Base-by-base conservation (phyloP, 805 yeast species). In the Myxozyma melibiosi region DNA sequence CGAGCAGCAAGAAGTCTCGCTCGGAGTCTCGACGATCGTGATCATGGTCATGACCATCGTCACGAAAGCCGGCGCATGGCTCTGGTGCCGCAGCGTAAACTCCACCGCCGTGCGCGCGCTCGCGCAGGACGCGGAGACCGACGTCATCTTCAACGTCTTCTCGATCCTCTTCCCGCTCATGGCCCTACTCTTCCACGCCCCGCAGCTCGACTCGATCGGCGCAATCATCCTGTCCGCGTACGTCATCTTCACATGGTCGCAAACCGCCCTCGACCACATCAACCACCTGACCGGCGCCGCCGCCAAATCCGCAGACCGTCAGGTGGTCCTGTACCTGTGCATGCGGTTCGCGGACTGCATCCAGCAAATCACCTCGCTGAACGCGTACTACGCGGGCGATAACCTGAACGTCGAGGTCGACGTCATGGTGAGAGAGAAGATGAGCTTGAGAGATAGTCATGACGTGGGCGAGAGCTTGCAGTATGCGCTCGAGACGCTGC, bases 381-480 rank as follows among this genome's bases (percentile, higher is more conserved):
- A 83, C 63, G 86, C 84, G 25, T 88, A 87, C 68, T 91, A 88
- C 66, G 87, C 84, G 18, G 95, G 95, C 1, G 95, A 88, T 70
- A 75, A 84, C 37, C 73, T 86, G 46, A 84, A 83, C 66, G 91
- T 86, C 39, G 95, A 88, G 68, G 87, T 87, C 24, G 95, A 87
- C 65, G 71, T 88, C 39, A 82, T 86, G 4, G 77, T 82, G 51
- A 81, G 82, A 61, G 73, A 74, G 27, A 68, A 76, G 8, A 71
- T 84, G 62, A 68, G 76, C 2, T 73, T 87, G 66, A 79, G 83
- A 57, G 95, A 88, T 65, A 76, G 84, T 52, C 95, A 88, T 69
- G 95, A 88, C 68, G 76, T 88, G 34, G 95, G 89, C 2, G 95
- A 87, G 70, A 84, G 91, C 0, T 72, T 88, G 43, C 95, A 88